Percentiles rank a stretch among this genome's conserved stretches.
Conservation (phyloP, 2,329 filamentous ascomycete species). For the Arthrobotrys entomopaga region DNA sequence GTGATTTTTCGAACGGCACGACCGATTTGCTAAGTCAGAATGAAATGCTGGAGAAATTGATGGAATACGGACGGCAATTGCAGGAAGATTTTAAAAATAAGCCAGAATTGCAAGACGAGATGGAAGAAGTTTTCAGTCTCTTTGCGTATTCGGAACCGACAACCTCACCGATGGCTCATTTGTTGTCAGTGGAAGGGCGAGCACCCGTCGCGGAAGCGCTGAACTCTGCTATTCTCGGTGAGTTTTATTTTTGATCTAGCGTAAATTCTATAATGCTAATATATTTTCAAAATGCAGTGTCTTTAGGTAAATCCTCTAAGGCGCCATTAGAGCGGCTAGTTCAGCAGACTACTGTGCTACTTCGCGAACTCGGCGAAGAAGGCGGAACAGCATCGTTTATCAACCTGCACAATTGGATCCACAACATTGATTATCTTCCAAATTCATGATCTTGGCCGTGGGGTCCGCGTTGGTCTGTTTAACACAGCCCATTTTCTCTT, state of each 20-base stretch:
- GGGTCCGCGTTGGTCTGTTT: too few relatives aligned
- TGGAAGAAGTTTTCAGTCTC: constrained; percentile 86
- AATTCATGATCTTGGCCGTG: constrained; percentile 23
- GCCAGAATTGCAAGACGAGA: constrained; percentile 75
- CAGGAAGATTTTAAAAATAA: constrained; percentile 76
- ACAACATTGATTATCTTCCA: constrained; percentile 42
- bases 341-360: constrained; percentile 83
- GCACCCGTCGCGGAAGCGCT: constrained; percentile 88
- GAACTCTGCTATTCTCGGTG: constrained; percentile 90
- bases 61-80: constrained; percentile 82
- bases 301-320: constrained; percentile 86
- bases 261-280: constrained; percentile 2
- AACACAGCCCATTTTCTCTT: constrained; percentile 13
- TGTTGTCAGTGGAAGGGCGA: constrained; percentile 80
- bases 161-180: constrained; percentile 77
- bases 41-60: constrained; percentile 73
- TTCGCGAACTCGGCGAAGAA: constrained; percentile 82
- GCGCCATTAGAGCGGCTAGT: constrained; percentile 86
- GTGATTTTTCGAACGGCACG: constrained; percentile 8
- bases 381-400: constrained; percentile 86
- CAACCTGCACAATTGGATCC: constrained; percentile 68
- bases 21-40: constrained; percentile 56
- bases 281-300: constrained; percentile 71
- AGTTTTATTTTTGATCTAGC: constrained; percentile 55
- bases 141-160: constrained; percentile 86